Percentiles rank a stretch among this genome's conserved stretches.
Conservation (phyloP, 257 asterid species). For the Solanum acaule region DNA sequence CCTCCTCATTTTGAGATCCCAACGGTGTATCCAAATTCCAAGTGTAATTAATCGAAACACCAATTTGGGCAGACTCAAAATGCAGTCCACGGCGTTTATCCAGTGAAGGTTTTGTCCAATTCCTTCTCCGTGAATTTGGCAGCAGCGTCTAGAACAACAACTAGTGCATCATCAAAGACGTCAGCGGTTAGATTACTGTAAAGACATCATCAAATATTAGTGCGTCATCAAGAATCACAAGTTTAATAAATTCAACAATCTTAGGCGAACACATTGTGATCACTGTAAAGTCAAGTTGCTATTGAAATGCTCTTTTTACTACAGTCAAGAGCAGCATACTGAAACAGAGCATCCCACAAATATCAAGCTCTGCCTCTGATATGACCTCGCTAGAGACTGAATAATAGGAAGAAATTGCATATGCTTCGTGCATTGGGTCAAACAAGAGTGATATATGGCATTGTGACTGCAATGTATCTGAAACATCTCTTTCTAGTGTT, state of each 20-base stretch:
- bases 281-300: not conserved
- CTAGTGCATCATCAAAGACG: not conserved
- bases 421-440: not conserved
- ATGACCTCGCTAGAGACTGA: not conserved
- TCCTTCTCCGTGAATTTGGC: not conserved
- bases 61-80: not conserved
- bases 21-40: not conserved
- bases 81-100: not conserved
- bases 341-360: not conserved
- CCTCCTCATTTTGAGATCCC: not conserved
- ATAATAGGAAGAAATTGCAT: not conserved
- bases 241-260: not conserved
- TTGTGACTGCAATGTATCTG: not conserved
- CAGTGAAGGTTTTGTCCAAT: not conserved
- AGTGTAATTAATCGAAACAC: not conserved
- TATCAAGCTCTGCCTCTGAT: not conserved
- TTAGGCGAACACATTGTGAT: not conserved
- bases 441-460: not conserved
- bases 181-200: not conserved
- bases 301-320: not conserved
- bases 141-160: not conserved
- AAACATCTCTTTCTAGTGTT: not conserved
- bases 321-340: not conserved
- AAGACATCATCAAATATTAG: not conserved
- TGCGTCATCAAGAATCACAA: not conserved